Percentiles rank a stretch among this genome's conserved stretches.
Conservation (phyloP, 345 rosid genomes). For the Leavenworthia alabamica region DNA sequence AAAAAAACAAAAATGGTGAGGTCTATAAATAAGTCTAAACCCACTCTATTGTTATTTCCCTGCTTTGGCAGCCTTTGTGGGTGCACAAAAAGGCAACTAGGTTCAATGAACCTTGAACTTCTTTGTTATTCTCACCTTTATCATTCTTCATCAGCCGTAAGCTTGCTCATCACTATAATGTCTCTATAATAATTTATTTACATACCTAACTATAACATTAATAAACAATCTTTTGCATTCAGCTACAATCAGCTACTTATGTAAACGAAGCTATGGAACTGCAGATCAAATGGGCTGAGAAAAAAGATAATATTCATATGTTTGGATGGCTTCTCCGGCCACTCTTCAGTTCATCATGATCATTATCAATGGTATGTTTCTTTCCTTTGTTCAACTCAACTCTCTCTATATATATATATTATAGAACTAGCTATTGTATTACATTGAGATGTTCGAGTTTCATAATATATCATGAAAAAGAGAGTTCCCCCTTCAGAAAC, state of each 20-base stretch:
- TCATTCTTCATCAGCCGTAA: constrained; percentile 17
- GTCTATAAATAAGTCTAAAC: constrained; percentile 13
- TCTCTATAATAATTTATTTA: neutral
- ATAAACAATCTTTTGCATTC: neutral
- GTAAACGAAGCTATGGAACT: constrained; percentile 15
- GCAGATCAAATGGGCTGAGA: constrained; percentile 9
- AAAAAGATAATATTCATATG: constrained; percentile 5
- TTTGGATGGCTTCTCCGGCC: neutral
- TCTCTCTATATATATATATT: neutral
- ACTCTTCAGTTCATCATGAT: neutral
- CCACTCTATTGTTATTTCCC: constrained; percentile 9
- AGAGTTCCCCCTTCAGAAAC: constrained; percentile 31
- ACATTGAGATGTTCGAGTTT: neutral
- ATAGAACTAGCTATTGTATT: neutral
- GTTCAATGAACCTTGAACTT: constrained; percentile 28
- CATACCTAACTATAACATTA: constrained; percentile 7
- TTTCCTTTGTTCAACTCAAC: neutral
- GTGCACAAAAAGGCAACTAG: constrained; percentile 23
- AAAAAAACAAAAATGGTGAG: neutral
- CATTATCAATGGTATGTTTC: constrained; percentile 6
- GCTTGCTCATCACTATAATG: constrained; percentile 2
- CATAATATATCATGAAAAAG: neutral
- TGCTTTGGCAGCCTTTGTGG: constrained; percentile 6
- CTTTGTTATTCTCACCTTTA: constrained; percentile 7
- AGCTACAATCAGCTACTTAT: neutral